These are phyloP conservation scores for Plasmodium sp. DNA, from an alignment of 169 alveolate species.

Conservation along the genomic window DNA sequence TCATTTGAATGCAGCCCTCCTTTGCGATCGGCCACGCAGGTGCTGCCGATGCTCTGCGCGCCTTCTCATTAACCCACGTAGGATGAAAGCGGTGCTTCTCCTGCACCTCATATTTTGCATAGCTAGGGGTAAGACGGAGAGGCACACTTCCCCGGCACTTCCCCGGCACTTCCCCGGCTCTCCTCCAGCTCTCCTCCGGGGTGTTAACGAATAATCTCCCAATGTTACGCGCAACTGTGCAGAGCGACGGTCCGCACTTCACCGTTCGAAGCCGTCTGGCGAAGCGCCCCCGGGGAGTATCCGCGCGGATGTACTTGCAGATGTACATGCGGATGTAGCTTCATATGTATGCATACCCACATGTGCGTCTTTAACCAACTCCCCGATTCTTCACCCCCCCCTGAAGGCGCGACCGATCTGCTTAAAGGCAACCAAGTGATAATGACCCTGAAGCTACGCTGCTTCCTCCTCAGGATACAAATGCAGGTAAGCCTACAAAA, in stretches of 20 bases:
- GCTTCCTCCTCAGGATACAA: constrained; percentile 2
- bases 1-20: not conserved
- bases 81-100: not conserved
- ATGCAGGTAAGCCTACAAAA: constrained; percentile 24
- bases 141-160: not conserved
- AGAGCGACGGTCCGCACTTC: not conserved
- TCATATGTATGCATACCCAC: not conserved
- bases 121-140: not conserved
- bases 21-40: not conserved
- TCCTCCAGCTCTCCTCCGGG: not conserved
- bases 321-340: not conserved
- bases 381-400: not conserved
- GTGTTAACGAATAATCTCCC: not conserved
- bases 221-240: not conserved
- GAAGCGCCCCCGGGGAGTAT: too few species aligned
- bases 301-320: not conserved
- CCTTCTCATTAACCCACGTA: not conserved
- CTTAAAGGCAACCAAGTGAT: not conserved
- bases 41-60: not conserved
- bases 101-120: not conserved
- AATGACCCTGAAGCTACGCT: not conserved
- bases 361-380: not conserved
- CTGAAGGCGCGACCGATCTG: not conserved
- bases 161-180: not conserved
- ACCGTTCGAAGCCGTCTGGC: not conserved